Percentiles rank a stretch among this genome's conserved stretches.
These are phyloP conservation scores for Pleodorina starrii DNA, from an alignment of 139 green algal genomes.

Conservation along the genomic window DNA sequence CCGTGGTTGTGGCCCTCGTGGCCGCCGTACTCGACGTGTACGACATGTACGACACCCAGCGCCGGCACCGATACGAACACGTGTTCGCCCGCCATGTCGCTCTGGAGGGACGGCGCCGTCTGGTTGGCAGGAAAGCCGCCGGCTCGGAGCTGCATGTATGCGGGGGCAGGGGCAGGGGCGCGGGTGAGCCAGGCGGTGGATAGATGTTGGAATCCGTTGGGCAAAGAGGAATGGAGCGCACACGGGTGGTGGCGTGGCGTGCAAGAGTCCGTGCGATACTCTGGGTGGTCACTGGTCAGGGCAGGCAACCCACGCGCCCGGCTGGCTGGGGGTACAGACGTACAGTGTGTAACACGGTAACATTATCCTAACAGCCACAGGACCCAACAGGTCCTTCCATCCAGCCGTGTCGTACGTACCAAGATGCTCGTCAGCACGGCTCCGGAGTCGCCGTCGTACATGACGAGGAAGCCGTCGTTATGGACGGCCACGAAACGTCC, in stretches of 20 bases:
- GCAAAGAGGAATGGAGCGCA: background rate
- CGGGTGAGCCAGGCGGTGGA: too few species aligned
- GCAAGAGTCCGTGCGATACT: background rate
- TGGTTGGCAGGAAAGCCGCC: conserved; percentile 9
- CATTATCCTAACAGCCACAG: background rate
- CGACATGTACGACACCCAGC: background rate
- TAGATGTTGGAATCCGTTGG: too few species aligned
- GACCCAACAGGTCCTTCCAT: background rate
- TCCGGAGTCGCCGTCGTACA: conserved; percentile 5
- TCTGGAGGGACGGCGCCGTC: background rate
- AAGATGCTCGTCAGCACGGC: background rate
- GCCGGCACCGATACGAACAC: background rate
- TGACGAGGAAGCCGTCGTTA: background rate
- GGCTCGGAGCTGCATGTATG: background rate
- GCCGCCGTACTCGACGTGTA: background rate
- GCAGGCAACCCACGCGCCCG: background rate
- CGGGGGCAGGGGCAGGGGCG: too few species aligned
- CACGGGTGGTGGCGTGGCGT: background rate
- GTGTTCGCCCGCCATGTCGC: background rate
- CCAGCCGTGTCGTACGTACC: background rate
- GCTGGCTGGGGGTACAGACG: background rate
- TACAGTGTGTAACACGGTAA: background rate
- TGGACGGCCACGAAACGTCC: background rate
- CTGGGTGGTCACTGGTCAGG: background rate
- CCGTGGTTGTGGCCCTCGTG: background rate